These are phyloP conservation scores for Corymbia calophylla DNA, from an alignment of 441 rosid species.

Conservation along the genomic window DNA sequence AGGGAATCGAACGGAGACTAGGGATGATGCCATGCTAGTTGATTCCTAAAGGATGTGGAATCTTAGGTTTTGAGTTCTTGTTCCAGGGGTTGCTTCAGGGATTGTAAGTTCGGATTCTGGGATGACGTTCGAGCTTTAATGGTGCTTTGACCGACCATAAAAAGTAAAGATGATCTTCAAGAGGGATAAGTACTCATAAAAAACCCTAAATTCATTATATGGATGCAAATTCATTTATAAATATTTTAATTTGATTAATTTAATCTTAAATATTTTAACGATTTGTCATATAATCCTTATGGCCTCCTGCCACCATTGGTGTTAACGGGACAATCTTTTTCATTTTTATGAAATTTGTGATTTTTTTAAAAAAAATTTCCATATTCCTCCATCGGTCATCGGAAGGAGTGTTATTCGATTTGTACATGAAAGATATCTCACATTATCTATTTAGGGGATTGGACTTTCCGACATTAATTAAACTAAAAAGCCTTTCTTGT, in stretches of 20 bases:
- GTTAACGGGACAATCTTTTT: too few relatives aligned
- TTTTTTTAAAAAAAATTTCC: accelerated
- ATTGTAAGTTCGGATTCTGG: neutral
- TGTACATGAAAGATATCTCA: neutral
- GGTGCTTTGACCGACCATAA: neutral
- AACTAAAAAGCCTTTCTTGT: neutral
- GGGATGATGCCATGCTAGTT: neutral
- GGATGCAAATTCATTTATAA: neutral
- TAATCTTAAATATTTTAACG: accelerated
- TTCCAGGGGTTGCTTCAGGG: neutral
- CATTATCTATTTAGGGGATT: neutral
- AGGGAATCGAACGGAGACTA: neutral
- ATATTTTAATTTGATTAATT: neutral
- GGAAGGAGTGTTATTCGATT: accelerated
- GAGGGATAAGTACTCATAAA: neutral
- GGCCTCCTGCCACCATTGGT: too few relatives aligned
- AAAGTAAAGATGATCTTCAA: neutral
- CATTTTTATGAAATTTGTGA: too few relatives aligned
- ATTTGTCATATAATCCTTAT: accelerated
- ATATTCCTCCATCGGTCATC: accelerated
- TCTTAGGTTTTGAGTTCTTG: neutral
- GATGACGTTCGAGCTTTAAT: neutral
- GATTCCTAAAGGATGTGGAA: neutral
- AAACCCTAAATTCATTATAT: accelerated
- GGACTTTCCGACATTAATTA: neutral